Evolutionary conservation across 2,329 filamentous ascomycete species (phyloP).

Genomic region (Colletotrichum tamarilloi): DNA sequence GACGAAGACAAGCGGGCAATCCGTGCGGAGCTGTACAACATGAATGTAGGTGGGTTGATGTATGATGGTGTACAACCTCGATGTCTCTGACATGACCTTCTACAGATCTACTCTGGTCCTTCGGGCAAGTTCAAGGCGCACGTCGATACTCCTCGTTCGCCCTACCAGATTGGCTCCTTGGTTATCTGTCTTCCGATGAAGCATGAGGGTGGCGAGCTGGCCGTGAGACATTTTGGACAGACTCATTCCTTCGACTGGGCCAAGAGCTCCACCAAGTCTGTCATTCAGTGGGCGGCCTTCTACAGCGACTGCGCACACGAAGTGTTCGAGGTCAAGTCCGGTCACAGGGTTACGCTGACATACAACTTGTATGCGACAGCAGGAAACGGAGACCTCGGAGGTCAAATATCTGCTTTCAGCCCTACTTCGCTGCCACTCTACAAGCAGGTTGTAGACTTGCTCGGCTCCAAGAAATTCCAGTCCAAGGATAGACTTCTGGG

Average conservation of each 20-base stretch:
- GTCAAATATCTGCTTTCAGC: too few species aligned
- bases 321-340: conserved; percentile 58
- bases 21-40: conserved; percentile 65
- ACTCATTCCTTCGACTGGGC: conserved; percentile 54
- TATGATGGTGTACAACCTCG: background rate
- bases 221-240: conserved; percentile 52
- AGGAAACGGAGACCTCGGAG: too few species aligned
- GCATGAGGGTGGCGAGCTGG: conserved; percentile 54
- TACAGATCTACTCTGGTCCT: conserved; percentile 61
- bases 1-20: conserved; percentile 45
- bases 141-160: conserved; percentile 63
- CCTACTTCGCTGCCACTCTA: too few species aligned
- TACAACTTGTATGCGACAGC: conserved; percentile 65
- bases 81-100: too few species aligned
- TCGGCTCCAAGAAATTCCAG: too few species aligned
- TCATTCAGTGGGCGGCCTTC: conserved; percentile 61
- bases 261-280: rapidly evolving
- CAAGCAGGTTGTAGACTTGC: too few species aligned
- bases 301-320: conserved; percentile 65
- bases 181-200: conserved; percentile 59
- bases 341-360: conserved; percentile 67
- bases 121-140: conserved; percentile 62
- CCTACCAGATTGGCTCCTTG: conserved; percentile 62
- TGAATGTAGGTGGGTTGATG: conserved; percentile 55
- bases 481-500: too few species aligned